Base-by-base conservation (phyloP, 176 grass and related monocot species). In the Neostapfia colusana region DNA sequence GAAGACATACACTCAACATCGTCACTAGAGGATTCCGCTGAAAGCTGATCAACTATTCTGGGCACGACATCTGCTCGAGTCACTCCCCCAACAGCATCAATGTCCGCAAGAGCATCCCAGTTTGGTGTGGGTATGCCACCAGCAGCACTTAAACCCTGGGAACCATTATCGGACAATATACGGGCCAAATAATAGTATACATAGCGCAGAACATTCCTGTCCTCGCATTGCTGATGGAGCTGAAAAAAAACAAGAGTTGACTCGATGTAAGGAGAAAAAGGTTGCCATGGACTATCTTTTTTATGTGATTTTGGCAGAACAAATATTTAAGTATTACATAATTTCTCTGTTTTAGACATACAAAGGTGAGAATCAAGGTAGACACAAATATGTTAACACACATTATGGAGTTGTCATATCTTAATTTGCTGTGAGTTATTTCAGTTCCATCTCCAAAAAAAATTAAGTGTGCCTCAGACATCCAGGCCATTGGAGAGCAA, bases 161-260 rank as follows among this genome's bases (percentile, higher is more conserved):
- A 79, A 73, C 92, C 92, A 83, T 89, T 95, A 77, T 99, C 95
- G 78, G 95, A 95, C 83, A 99, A 88, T 72, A 99, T 95, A 56
- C 92, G 90, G 6, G 95, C 92, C 80, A 99, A 83, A 88, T 99
- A 99, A 77, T 99, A 99, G 85, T 99, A 99, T 11, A 99, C 95
- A 80, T 99, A 99, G 27, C 95, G 82, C 70, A 95, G 62, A 77
- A 99, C 95, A 84, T 84, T 94, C 69, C 78, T 95, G 63, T 99
- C 91, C 74, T 99, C 95, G 0, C 95, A 99, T 81, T 99, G 95
- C 69, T 99, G 95, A 79, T 99, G 95, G 69, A 99, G 89, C 95
- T 99, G 87, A 73, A 88, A 77, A 82, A 27, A 72, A 43, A n/a
- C n/a, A 87, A 36, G 80, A 87, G 45, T 72, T 63, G n/a, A 14